A percentile compares a stretch with the other conserved stretches of the same genome.
Evolutionary conservation across 2,329 filamentous ascomycete species (phyloP).

Genomic region (Annulohypoxylon truncatum): DNA sequence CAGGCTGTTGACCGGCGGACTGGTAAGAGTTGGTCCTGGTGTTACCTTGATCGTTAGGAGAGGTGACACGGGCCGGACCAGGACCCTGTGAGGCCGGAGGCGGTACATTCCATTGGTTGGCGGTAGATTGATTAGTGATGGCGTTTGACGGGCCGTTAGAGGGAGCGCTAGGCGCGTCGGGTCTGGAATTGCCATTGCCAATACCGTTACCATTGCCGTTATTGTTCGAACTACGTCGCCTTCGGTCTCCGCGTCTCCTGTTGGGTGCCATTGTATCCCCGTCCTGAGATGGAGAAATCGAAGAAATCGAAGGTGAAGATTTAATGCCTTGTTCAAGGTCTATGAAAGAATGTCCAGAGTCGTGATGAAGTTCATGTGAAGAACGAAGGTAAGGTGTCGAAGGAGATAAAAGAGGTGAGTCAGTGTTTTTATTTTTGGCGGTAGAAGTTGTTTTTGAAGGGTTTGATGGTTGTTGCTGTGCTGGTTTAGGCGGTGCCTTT

Average conservation of each 20-base stretch:
- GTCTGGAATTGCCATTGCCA: conserved; percentile 3
- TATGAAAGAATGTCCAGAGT: conserved; percentile 8
- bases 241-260: conserved; percentile 48
- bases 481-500: conserved; percentile 23
- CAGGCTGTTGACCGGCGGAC: conserved; percentile 34
- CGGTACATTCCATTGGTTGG: too few relatives aligned
- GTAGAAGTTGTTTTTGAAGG: neutral
- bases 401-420: conserved; percentile 9
- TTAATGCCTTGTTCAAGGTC: conserved; percentile 33
- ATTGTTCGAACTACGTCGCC: conserved; percentile 43
- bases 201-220: conserved; percentile 15
- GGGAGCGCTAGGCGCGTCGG: conserved; percentile 15
- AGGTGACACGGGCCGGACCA: conserved; percentile 35
- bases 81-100: conserved; percentile 18
- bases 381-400: neutral
- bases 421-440: neutral
- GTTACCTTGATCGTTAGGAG: conserved; percentile 40
- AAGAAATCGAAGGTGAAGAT: neutral
- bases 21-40: conserved; percentile 40
- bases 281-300: conserved; percentile 3
- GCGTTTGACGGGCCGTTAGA: conserved; percentile 37
- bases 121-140: conserved; percentile 19
- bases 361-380: conserved; percentile 14
- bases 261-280: conserved; percentile 42
- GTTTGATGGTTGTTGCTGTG: conserved; percentile 20